A percentile compares a stretch with the other conserved stretches of the same genome.
phyloP scores from a whole-genome alignment of 441 rosid genomes.

The Erodium trifolium region DNA sequence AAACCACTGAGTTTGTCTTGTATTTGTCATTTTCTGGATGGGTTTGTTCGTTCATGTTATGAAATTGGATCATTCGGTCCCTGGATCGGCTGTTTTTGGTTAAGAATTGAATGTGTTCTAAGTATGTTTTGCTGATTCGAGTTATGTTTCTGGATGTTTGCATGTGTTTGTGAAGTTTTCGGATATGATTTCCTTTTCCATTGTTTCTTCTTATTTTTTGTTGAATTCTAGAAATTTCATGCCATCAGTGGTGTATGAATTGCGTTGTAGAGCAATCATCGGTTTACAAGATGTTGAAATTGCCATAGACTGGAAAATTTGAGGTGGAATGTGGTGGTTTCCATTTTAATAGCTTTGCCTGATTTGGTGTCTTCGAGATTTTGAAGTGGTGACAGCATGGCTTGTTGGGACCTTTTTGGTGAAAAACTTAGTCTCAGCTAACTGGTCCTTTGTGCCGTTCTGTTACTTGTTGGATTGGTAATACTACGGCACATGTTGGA shows the following conservation, averaged over 20 bases:
- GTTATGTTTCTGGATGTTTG: not conserved
- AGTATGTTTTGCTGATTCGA: not conserved
- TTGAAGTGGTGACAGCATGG: not conserved
- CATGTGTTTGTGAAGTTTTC: not conserved
- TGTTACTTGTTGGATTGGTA: not conserved
- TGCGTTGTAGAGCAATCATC: not conserved
- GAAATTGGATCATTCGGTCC: conserved; percentile 13
- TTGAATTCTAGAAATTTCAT: not conserved
- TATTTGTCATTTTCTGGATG: not conserved
- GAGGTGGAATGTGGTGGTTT: not conserved
- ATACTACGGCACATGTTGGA: not conserved
- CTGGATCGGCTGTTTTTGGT: conserved; percentile 11
- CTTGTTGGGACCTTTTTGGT: not conserved
- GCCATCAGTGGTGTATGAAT: not conserved
- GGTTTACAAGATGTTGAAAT: not conserved
- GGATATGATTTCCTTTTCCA: not conserved
- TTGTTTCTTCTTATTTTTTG: not conserved
- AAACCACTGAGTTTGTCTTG: not conserved
- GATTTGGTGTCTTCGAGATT: not conserved
- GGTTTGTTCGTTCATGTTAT: not conserved
- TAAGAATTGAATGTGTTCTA: not conserved
- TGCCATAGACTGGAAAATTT: not conserved
- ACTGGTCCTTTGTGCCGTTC: not conserved
- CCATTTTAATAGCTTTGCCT: no score
- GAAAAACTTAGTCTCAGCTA: not conserved